Percentiles rank a stretch among this genome's conserved stretches.
Evolutionary conservation across 129 eudicot species (phyloP).

Genomic region (Dittrichia graveolens): DNA sequence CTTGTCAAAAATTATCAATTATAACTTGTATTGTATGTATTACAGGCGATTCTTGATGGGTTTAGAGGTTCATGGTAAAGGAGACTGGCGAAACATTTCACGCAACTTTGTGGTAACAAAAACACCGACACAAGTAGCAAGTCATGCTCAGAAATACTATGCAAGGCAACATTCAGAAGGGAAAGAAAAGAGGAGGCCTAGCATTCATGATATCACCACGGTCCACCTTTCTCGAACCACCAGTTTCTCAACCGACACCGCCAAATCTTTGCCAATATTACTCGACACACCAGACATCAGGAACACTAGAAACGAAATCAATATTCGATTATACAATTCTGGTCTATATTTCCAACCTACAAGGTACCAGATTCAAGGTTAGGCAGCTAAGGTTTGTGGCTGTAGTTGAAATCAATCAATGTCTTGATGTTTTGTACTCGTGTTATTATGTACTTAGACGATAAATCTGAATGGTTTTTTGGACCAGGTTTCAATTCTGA

Average conservation of each 20-base stretch:
- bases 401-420: conserved; percentile 13
- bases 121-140: conserved; percentile 94
- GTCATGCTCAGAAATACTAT: conserved; percentile 92
- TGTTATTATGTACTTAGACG: conserved; percentile 25
- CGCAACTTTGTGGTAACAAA: conserved; percentile 71
- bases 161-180: conserved; percentile 69
- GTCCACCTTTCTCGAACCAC: conserved; percentile 45
- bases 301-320: conserved; percentile 13
- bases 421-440: conserved; percentile 21
- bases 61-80: conserved; percentile 72
- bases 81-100: conserved; percentile 92
- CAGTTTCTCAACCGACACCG: conserved; percentile 21
- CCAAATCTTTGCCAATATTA: conserved; percentile 21
- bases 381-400: background rate
- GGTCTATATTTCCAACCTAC: conserved; percentile 47
- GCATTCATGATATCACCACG: conserved; percentile 91
- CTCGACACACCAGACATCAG: conserved; percentile 13
- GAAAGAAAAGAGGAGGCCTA: conserved; percentile 83
- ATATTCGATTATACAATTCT: conserved; percentile 32
- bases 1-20: background rate
- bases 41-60: conserved; percentile 80
- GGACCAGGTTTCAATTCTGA: conserved; percentile 6
- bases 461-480: conserved; percentile 22
- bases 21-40: background rate
- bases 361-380: conserved; percentile 41